A percentile compares a stretch with the other conserved stretches of the same genome.
phyloP scores from a whole-genome alignment of 2,329 filamentous ascomycete species.

The Xylariaceae sp. region DNA sequence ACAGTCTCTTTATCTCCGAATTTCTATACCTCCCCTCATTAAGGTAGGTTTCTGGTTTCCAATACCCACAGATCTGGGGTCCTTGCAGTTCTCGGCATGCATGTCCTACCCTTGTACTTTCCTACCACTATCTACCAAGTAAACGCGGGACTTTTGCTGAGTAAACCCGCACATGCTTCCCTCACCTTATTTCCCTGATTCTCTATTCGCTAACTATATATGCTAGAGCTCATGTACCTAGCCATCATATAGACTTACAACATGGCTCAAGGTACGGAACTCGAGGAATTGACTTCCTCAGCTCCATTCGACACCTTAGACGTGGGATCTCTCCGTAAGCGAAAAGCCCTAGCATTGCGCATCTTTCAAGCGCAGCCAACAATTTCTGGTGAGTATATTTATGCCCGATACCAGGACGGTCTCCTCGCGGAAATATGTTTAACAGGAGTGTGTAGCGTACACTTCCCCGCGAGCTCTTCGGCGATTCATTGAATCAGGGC shows the following conservation, averaged over 20 bases:
- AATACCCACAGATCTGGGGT: neutral
- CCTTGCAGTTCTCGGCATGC: neutral
- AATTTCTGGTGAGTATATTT: slow-evolving; percentile 13
- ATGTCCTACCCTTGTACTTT: neutral
- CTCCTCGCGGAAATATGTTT: neutral
- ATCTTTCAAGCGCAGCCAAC: neutral
- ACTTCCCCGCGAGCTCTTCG: slow-evolving; percentile 35
- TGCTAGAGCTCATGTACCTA: neutral
- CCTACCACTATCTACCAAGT: neutral
- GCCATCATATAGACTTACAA: neutral
- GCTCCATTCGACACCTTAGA: neutral
- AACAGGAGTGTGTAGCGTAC: slow-evolving; percentile 24
- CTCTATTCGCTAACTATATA: neutral
- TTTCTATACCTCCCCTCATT: neutral
- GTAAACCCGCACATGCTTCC: neutral
- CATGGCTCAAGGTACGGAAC: neutral
- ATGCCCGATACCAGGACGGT: no score
- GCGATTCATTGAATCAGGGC: slow-evolving; percentile 27
- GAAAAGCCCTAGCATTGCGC: slow-evolving; percentile 8
- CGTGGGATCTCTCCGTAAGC: slow-evolving; percentile 7
- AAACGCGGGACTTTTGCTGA: neutral
- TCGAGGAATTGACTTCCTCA: neutral
- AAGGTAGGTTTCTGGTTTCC: neutral
- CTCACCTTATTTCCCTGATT: neutral
- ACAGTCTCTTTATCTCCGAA: neutral